A percentile compares a stretch with the other conserved stretches of the same genome.
Conservation (phyloP, 73 alveolate genomes). For the Paramecium octaurelia region DNA sequence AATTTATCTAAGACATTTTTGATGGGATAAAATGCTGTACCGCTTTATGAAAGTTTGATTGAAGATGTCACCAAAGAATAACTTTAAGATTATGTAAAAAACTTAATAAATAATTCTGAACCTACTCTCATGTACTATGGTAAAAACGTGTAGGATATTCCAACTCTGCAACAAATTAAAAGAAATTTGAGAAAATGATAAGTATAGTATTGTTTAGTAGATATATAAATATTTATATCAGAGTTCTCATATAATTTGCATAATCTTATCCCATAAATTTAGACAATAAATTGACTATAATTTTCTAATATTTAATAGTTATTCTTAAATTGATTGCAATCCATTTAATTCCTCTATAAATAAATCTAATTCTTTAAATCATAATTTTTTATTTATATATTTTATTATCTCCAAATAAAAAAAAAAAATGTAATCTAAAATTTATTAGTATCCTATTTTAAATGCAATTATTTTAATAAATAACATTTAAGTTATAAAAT, state of each 20-base stretch:
- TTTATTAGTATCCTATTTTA: neutral
- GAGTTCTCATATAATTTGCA: too few species aligned
- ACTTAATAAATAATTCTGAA: neutral
- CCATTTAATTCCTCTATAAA: too few species aligned
- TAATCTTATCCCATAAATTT: too few species aligned
- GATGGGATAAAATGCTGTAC: conserved; percentile 14
- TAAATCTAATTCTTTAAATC: too few species aligned
- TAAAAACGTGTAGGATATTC: neutral
- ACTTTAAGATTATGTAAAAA: neutral
- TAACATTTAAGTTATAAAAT: neutral
- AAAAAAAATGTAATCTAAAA: too few species aligned
- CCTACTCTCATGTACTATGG: conserved; percentile 28
- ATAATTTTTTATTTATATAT: neutral
- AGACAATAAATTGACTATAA: too few species aligned
- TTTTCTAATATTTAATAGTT: too few species aligned
- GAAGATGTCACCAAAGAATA: neutral
- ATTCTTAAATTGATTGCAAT: too few species aligned
- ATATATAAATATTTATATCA: neutral
- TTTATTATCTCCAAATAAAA: neutral
- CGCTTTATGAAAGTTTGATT: neutral
- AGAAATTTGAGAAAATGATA: neutral
- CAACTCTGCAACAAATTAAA: neutral
- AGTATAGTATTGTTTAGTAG: neutral
- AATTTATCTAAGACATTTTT: neutral
- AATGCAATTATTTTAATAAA: too few species aligned